Evolutionary conservation across 2,329 filamentous ascomycete genomes (phyloP).

Genomic region (Verticillium longisporum): DNA sequence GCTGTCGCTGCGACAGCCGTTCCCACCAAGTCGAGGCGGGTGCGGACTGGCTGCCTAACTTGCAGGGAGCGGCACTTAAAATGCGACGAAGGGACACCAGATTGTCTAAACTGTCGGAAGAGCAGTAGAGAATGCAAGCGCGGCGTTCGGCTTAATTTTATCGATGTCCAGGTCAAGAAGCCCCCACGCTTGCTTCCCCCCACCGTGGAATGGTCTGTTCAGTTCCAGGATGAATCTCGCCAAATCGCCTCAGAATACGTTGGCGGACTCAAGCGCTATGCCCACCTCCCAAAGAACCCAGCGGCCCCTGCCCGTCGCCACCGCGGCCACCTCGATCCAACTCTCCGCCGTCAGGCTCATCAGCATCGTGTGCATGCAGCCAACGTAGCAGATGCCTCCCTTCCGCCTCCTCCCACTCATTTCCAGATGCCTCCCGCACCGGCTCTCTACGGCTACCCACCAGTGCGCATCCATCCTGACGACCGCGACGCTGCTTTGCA

Average conservation of each 20-base stretch:
- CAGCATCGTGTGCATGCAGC: constrained; percentile 2
- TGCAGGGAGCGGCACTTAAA: constrained; percentile 87
- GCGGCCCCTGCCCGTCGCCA: constrained; percentile 14
- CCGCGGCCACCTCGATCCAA: constrained; percentile 16
- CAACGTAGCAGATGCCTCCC: constrained; percentile 1
- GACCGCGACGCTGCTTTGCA: not conserved
- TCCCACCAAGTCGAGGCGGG: constrained; percentile 66
- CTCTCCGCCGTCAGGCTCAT: constrained; percentile 16
- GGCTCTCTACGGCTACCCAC: constrained; percentile 14
- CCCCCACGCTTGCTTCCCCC: constrained; percentile 54
- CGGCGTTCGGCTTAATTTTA: constrained; percentile 84
- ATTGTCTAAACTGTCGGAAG: constrained; percentile 76
- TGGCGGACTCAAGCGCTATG: constrained; percentile 70
- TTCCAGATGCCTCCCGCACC: not conserved
- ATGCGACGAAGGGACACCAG: constrained; percentile 68
- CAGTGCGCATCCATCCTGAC: not conserved
- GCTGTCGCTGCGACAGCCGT: constrained; percentile 9
- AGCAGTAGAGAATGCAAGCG: constrained; percentile 81
- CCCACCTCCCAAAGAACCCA: constrained; percentile 36
- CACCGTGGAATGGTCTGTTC: constrained; percentile 62
- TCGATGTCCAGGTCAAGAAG: constrained; percentile 69
- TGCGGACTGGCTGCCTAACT: constrained; percentile 84
- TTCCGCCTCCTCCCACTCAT: not conserved
- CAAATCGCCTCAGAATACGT: constrained; percentile 86
- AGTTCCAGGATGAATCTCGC: constrained; percentile 83